Evolutionary conservation across 495 filamentous ascomycete species (phyloP).

Genomic region (Penicillium pancosmium): DNA sequence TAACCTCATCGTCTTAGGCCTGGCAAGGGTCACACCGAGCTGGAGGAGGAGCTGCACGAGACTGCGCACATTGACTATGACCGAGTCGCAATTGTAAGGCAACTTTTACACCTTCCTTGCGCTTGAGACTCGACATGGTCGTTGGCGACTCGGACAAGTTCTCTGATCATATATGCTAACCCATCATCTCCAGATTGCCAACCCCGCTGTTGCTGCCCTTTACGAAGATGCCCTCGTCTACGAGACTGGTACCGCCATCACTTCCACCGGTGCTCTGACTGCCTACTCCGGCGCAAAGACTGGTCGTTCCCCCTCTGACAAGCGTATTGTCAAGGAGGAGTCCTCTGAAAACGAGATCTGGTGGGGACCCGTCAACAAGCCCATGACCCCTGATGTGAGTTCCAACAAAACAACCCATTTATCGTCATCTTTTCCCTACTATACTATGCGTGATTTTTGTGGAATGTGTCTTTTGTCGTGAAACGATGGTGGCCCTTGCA

Average conservation of each 20-base stretch:
- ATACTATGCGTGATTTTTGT: conserved; percentile 26
- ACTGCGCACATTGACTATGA: conserved; percentile 99
- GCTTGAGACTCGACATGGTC: conserved; percentile 14
- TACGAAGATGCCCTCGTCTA: conserved; percentile 99
- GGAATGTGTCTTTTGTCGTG: conserved; percentile 20
- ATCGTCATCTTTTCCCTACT: background rate
- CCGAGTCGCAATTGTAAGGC: conserved; percentile 89
- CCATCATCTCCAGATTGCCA: conserved; percentile 66
- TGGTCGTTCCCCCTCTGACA: conserved; percentile 93
- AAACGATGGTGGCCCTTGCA: conserved; percentile 31
- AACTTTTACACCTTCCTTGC: background rate
- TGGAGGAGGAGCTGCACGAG: conserved; percentile 97
- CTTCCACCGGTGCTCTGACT: conserved; percentile 89
- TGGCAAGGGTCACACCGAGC: conserved; percentile 84
- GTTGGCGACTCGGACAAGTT: conserved; percentile 8
- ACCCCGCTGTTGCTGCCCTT: conserved; percentile 86
- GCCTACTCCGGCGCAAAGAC: conserved; percentile 99
- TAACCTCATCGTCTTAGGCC: conserved; percentile 56
- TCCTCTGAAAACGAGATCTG: conserved; percentile 89
- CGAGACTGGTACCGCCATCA: conserved; percentile 96
- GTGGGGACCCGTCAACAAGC: conserved; percentile 99
- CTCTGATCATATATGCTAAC: conserved; percentile 7
- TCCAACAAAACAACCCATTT: background rate
- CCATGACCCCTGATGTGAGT: conserved; percentile 97
- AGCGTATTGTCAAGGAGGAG: conserved; percentile 93